Evolutionary conservation across 495 filamentous ascomycete genomes (phyloP).

Genomic region (Penicillium crystallinum): DNA sequence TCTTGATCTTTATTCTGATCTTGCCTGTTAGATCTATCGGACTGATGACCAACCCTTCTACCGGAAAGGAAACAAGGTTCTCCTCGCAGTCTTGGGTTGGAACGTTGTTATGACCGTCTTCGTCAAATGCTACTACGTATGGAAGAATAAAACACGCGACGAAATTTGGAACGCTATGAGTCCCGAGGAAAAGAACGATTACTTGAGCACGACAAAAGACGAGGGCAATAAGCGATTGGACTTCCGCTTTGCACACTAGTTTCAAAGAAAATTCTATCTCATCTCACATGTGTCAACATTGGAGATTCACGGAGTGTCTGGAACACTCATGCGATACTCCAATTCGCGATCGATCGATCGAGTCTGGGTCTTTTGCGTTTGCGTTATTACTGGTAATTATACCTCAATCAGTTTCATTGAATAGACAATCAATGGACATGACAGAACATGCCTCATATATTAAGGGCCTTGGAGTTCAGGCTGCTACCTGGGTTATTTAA

Average conservation of each 20-base stretch:
- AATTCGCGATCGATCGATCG: too few relatives aligned
- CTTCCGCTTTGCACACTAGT: slow-evolving; percentile 26
- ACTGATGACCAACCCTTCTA: slow-evolving; percentile 12
- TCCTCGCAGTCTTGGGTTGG: slow-evolving; percentile 9
- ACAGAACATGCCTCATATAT: background rate
- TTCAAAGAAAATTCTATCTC: background rate
- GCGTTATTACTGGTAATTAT: too few relatives aligned
- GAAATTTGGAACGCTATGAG: slow-evolving; percentile 6
- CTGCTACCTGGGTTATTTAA: too few relatives aligned
- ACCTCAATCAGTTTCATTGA: too few relatives aligned
- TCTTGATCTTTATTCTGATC: background rate
- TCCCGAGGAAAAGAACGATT: slow-evolving; percentile 10
- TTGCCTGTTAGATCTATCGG: slow-evolving; percentile 1
- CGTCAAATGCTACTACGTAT: slow-evolving; percentile 32
- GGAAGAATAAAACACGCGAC: slow-evolving; percentile 21
- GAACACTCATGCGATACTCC: background rate
- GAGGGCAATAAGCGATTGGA: slow-evolving; percentile 30
- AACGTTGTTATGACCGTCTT: slow-evolving; percentile 10
- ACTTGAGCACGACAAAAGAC: slow-evolving; percentile 19
- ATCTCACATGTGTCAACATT: background rate
- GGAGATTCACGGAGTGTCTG: background rate
- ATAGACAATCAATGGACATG: background rate
- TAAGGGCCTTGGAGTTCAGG: too few relatives aligned
- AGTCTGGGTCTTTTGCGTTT: too few relatives aligned
- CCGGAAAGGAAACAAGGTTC: slow-evolving; percentile 13